Conservation (phyloP, 1,284 basidiomycete genomes). For the Cutaneotrichosporon dermatis region DNA sequence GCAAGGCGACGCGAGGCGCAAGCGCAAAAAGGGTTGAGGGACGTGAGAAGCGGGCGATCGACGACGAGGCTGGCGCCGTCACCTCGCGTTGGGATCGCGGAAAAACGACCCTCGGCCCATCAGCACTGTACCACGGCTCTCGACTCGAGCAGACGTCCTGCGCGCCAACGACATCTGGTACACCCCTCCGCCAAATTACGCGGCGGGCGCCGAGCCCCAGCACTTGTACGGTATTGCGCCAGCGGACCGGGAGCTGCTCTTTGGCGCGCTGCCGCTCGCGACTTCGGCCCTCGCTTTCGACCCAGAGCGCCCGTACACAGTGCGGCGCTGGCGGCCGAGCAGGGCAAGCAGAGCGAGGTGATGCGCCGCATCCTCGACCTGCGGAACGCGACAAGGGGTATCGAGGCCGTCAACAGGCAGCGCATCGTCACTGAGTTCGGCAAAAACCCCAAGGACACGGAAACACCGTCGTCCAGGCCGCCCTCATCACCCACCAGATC, state of each 20-base stretch:
- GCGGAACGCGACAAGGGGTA: slow-evolving; percentile 76
- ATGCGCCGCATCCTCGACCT: slow-evolving; percentile 74
- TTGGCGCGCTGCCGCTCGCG: slow-evolving; percentile 42
- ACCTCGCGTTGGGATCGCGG: slow-evolving; percentile 20
- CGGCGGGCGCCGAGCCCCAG: slow-evolving; percentile 29
- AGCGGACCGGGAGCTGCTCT: slow-evolving; percentile 37
- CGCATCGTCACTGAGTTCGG: slow-evolving; percentile 79
- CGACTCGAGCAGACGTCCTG: slow-evolving; percentile 27
- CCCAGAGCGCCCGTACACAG: slow-evolving; percentile 12
- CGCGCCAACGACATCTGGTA: slow-evolving; percentile 36
- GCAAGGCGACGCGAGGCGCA: slow-evolving; percentile 16
- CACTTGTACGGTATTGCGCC: slow-evolving; percentile 33
- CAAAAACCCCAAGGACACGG: slow-evolving; percentile 59
- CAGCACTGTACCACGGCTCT: slow-evolving; percentile 28
- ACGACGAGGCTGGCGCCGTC: slow-evolving; percentile 7
- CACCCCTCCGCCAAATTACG: slow-evolving; percentile 36
- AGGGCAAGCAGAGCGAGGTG: slow-evolving; percentile 59
- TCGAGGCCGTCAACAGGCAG: slow-evolving; percentile 78
- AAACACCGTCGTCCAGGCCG: slow-evolving; percentile 82
- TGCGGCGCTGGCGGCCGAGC: slow-evolving; percentile 35
- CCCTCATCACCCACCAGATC: slow-evolving; percentile 79
- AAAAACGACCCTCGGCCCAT: slow-evolving; percentile 10
- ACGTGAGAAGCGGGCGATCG: background rate
- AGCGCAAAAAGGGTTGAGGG: slow-evolving; percentile 13
- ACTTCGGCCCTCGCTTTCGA: slow-evolving; percentile 29